A percentile compares a stretch with the other conserved stretches of the same genome.
phyloP scores from a whole-genome alignment of 345 rosid species.

The Sisymbrium altissimum region DNA sequence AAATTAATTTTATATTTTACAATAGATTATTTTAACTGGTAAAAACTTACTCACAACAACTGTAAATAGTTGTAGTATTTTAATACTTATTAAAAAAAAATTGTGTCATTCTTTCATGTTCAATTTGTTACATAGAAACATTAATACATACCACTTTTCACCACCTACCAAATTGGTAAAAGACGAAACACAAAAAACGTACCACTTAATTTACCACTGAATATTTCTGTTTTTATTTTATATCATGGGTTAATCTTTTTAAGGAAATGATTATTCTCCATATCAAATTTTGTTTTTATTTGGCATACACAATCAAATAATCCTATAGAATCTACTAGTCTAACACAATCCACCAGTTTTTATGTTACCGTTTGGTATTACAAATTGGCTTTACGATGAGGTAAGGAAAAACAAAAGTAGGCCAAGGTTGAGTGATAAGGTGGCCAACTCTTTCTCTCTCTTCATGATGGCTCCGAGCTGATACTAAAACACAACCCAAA shows the following conservation, averaged over 20 bases:
- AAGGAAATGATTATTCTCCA: not conserved
- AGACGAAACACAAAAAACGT: not conserved
- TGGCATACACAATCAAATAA: not conserved
- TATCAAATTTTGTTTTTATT: not conserved
- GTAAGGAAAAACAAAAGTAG: constrained; percentile 2
- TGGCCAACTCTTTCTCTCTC: constrained; percentile 44
- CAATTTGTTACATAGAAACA: not conserved
- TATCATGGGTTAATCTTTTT: not conserved
- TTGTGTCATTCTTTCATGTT: not conserved
- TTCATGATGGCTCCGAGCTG: constrained; percentile 26
- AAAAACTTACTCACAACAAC: not conserved
- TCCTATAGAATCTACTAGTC: not conserved
- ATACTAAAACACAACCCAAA: not conserved
- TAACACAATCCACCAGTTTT: not conserved
- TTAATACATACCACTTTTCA: not conserved
- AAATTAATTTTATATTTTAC: not conserved
- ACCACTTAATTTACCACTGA: not conserved
- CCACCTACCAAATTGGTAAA: not conserved
- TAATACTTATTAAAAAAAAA: too few relatives aligned
- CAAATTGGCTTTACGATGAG: not conserved
- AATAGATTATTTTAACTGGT: not conserved
- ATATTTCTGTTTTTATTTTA: not conserved
- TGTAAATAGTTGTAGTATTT: not conserved
- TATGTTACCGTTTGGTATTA: constrained; percentile 25
- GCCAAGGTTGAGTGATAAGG: constrained; percentile 38